Conservation (phyloP, 306 rosid genomes). For the Betula pendula region DNA sequence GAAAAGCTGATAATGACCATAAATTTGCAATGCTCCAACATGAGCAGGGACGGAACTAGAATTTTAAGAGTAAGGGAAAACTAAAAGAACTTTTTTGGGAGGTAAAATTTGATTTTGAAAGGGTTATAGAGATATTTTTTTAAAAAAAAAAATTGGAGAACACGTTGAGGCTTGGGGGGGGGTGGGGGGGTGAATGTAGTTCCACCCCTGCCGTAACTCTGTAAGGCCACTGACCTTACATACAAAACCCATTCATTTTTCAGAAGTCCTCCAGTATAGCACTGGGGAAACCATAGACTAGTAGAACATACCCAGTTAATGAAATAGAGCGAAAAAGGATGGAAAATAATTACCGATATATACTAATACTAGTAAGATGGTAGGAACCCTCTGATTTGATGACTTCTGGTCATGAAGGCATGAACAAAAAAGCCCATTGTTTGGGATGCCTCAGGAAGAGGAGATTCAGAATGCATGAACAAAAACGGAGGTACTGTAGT, state of each 20-base stretch:
- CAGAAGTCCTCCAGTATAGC: background rate
- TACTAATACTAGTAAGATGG: background rate
- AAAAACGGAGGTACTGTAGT: background rate
- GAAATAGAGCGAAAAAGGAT: too few species aligned
- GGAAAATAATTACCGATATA: background rate
- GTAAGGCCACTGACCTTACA: background rate
- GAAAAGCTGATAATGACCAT: background rate
- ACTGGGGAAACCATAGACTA: background rate
- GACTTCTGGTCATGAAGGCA: background rate
- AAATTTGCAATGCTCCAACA: too few species aligned
- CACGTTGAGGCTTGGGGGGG: too few species aligned
- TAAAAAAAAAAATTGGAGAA: too few species aligned
- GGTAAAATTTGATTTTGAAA: too few species aligned
- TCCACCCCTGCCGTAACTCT: too few species aligned
- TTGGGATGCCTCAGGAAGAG: slow-evolving; percentile 6
- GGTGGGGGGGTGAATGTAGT: too few species aligned
- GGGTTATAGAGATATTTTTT: too few species aligned
- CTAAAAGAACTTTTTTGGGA: too few species aligned
- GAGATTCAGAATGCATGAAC: slow-evolving; percentile 8
- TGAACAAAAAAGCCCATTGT: background rate
- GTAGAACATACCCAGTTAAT: too few species aligned
- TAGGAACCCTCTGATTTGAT: background rate
- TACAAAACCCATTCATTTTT: background rate
- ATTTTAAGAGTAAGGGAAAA: too few species aligned
- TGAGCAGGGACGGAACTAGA: too few species aligned